phyloP scores from a whole-genome alignment of 2,329 filamentous ascomycete genomes.

The Aspergillus ochraceoroseus region DNA sequence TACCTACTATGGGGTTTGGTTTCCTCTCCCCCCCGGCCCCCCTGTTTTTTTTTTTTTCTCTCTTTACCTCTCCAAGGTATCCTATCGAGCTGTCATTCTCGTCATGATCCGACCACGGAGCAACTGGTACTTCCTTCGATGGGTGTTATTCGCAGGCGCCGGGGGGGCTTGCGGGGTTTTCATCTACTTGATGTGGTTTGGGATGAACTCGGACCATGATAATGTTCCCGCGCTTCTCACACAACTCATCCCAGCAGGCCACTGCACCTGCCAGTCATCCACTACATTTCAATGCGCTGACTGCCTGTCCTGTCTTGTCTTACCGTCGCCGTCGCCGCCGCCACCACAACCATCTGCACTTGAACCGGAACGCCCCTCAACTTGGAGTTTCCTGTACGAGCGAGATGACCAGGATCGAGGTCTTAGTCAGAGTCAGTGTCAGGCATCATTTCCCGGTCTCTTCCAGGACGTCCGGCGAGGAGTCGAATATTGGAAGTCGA shows the following conservation, averaged over 20 bases:
- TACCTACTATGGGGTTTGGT: not conserved
- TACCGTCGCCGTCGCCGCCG: slow-evolving; percentile 2
- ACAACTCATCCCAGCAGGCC: slow-evolving; percentile 38
- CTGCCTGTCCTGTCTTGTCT: slow-evolving; percentile 28
- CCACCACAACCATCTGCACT: no score
- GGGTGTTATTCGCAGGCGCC: not conserved
- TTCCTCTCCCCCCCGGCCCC: not conserved
- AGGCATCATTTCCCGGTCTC: slow-evolving; percentile 33
- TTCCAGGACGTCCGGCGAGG: slow-evolving; percentile 35
- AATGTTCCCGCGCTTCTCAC: slow-evolving; percentile 37
- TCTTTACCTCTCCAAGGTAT: no score
- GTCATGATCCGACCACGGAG: slow-evolving; percentile 1
- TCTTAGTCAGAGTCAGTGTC: slow-evolving; percentile 29
- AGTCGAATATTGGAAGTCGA: slow-evolving; percentile 26
- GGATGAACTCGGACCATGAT: slow-evolving; percentile 37
- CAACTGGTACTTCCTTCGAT: slow-evolving; percentile 4
- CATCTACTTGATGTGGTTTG: slow-evolving; percentile 24
- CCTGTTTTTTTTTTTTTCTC: no score
- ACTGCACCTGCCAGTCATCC: slow-evolving; percentile 36
- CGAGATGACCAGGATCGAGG: slow-evolving; percentile 32
- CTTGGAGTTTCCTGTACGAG: slow-evolving; percentile 31
- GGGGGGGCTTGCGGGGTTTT: slow-evolving; percentile 4
- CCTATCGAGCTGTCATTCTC: no score
- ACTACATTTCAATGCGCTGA: slow-evolving; percentile 38
- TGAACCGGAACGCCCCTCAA: slow-evolving; percentile 11